Evolutionary conservation across 345 rosid genomes (phyloP).

Genomic region (Brassica nigra): DNA sequence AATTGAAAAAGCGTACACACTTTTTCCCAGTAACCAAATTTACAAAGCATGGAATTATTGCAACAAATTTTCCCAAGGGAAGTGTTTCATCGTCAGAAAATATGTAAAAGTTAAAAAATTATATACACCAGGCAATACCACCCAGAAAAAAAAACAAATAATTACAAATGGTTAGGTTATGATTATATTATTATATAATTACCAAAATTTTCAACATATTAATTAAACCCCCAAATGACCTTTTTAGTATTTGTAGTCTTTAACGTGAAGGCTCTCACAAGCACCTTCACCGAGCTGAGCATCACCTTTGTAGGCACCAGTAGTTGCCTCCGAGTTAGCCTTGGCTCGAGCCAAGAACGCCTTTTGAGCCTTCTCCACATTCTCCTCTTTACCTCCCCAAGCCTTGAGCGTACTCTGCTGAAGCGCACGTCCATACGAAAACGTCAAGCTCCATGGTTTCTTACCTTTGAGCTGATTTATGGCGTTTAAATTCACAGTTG

Average conservation of each 20-base stretch:
- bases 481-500: slow-evolving; percentile 80
- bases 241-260: slow-evolving; percentile 40
- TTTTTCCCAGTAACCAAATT: no score
- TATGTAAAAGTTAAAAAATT: neutral
- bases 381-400: slow-evolving; percentile 81
- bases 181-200: neutral
- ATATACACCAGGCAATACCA: neutral
- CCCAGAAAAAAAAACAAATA: neutral
- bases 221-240: neutral
- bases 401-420: slow-evolving; percentile 97
- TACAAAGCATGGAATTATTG: no score
- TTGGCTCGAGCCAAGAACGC: slow-evolving; percentile 72
- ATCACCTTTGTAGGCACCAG: slow-evolving; percentile 78
- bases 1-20: no score
- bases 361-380: slow-evolving; percentile 61
- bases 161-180: neutral
- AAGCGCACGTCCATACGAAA: slow-evolving; percentile 96
- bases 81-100: neutral
- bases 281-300: slow-evolving; percentile 78
- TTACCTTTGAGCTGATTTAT: slow-evolving; percentile 80
- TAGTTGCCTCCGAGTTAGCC: slow-evolving; percentile 90
- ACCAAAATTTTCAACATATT: neutral
- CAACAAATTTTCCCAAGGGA: no score
- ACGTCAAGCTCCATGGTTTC: slow-evolving; percentile 94
- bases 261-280: slow-evolving; percentile 67